phyloP scores from a whole-genome alignment of 345 rosid species.

The Hibiscus trionum region DNA sequence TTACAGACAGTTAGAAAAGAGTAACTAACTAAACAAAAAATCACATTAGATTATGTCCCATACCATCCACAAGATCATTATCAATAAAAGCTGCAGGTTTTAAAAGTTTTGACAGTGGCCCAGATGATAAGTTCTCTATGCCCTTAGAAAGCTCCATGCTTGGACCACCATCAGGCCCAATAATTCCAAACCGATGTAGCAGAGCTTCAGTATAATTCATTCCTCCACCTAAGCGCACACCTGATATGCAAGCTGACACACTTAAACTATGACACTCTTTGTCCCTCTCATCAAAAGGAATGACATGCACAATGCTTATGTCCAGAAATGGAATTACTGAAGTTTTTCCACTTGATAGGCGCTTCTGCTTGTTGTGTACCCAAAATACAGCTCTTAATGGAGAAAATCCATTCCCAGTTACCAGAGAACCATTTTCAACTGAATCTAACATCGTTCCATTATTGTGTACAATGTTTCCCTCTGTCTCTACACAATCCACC shows the following conservation, averaged over 20 bases:
- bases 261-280: slow-evolving; percentile 79
- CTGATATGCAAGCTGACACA: slow-evolving; percentile 72
- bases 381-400: slow-evolving; percentile 82
- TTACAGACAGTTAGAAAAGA: background rate
- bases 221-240: slow-evolving; percentile 93
- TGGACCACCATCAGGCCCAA: slow-evolving; percentile 92
- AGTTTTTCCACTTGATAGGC: slow-evolving; percentile 30
- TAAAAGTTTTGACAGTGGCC: slow-evolving; percentile 81
- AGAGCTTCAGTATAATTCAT: slow-evolving; percentile 86
- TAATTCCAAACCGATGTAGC: slow-evolving; percentile 85
- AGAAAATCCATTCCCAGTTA: slow-evolving; percentile 33
- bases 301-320: slow-evolving; percentile 64
- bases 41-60: slow-evolving; percentile 9
- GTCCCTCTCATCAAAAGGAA: slow-evolving; percentile 80
- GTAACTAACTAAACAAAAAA: background rate
- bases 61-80: slow-evolving; percentile 44
- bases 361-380: slow-evolving; percentile 53
- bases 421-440: slow-evolving; percentile 32
- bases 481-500: slow-evolving; percentile 82
- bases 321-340: slow-evolving; percentile 57
- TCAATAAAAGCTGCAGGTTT: slow-evolving; percentile 46
- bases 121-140: slow-evolving; percentile 62
- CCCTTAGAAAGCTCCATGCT: slow-evolving; percentile 82
- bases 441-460: slow-evolving; percentile 19
- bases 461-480: slow-evolving; percentile 33